Conservation (phyloP, 139 green algal genomes). For the Chlamydomonas eustigma region DNA sequence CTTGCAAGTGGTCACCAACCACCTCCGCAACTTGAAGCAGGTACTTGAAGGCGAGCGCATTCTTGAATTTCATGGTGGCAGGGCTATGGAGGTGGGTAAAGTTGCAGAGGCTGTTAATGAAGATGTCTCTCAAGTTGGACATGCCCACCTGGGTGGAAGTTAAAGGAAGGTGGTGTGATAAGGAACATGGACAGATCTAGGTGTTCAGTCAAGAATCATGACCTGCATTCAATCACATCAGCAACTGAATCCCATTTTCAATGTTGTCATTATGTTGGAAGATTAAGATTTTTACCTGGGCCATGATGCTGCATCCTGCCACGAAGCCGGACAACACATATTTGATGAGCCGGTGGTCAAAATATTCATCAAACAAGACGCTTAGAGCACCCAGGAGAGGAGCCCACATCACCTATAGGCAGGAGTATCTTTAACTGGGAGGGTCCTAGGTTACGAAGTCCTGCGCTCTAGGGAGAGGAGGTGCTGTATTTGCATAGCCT, state of each 20-base stretch:
- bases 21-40: conserved; percentile 72
- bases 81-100: conserved; percentile 71
- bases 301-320: conserved; percentile 19
- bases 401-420: conserved; percentile 67
- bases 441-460: too few species aligned
- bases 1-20: conserved; percentile 70
- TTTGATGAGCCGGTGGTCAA: conserved; percentile 44
- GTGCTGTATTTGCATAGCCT: too few species aligned
- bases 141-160: conserved; percentile 63
- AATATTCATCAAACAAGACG: conserved; percentile 79
- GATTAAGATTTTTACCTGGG: conserved; percentile 12
- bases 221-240: too few species aligned
- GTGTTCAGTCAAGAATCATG: too few species aligned
- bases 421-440: too few species aligned
- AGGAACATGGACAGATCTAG: conserved; percentile 22
- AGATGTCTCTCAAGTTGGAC: conserved; percentile 83
- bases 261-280: not conserved
- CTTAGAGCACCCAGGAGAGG: conserved; percentile 88
- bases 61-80: conserved; percentile 71
- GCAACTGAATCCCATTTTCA: not conserved
- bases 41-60: conserved; percentile 76
- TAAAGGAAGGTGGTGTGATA: too few species aligned
- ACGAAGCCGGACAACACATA: conserved; percentile 60
- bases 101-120: conserved; percentile 69
- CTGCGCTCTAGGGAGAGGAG: too few species aligned